Percentiles rank a stretch among this genome's conserved stretches.
Evolutionary conservation across 2,329 filamentous ascomycete genomes (phyloP).

Genomic region (Canariomyces notabilis): DNA sequence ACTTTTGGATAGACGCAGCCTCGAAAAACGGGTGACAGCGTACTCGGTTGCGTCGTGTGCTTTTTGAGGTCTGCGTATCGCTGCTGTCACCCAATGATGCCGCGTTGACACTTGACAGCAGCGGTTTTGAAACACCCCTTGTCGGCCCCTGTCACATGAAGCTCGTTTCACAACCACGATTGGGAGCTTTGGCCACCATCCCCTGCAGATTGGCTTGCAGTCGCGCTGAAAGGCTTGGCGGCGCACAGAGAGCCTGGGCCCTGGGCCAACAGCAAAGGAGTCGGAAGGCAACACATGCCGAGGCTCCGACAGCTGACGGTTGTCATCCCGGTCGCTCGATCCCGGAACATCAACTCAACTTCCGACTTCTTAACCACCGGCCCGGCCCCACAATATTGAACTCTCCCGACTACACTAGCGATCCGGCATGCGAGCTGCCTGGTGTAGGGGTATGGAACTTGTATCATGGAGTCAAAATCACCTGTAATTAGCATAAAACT

Average conservation of each 20-base stretch:
- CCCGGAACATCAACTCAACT: too few relatives aligned
- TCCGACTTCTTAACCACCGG: not conserved
- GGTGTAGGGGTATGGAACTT: not conserved
- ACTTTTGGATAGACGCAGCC: too few relatives aligned
- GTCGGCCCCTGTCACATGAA: conserved; percentile 14
- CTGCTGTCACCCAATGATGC: conserved; percentile 10
- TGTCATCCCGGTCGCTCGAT: not conserved
- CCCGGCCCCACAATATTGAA: not conserved
- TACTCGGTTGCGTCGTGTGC: not conserved
- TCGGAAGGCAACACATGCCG: conserved; percentile 3
- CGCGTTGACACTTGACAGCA: not conserved
- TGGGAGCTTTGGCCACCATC: conserved; percentile 2
- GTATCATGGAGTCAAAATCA: not conserved
- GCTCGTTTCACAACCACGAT: conserved; percentile 26
- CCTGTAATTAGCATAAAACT: not conserved
- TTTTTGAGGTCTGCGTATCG: not conserved
- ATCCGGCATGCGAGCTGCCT: not conserved
- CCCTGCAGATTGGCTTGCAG: conserved; percentile 12
- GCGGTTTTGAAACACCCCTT: conserved; percentile 21
- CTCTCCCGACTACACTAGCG: not conserved
- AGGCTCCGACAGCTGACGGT: not conserved
- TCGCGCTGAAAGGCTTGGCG: conserved; percentile 6
- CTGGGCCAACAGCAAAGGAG: not conserved
- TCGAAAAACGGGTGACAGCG: too few relatives aligned
- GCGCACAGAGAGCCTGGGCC: conserved; percentile 12